Percentiles rank a stretch among this genome's conserved stretches.
phyloP scores from a whole-genome alignment of 164 flowering plant species.

The Echeveria elegans region DNA sequence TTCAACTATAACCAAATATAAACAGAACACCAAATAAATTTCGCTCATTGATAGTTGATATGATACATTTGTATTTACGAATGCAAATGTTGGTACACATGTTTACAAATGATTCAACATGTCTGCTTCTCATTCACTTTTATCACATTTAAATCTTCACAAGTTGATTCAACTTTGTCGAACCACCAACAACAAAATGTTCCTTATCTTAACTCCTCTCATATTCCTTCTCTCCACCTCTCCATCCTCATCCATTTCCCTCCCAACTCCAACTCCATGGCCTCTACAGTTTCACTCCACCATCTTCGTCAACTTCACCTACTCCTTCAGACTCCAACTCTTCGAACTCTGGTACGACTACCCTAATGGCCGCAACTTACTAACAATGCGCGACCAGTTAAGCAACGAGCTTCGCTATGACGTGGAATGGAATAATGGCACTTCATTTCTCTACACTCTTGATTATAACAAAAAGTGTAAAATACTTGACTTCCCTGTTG shows the following conservation, averaged over 20 bases:
- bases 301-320: slow-evolving; percentile 35
- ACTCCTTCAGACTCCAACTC: slow-evolving; percentile 22
- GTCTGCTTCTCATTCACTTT: too few species aligned
- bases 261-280: slow-evolving; percentile 17
- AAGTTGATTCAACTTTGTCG: too few species aligned
- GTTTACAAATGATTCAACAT: too few species aligned
- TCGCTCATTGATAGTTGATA: too few species aligned
- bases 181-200: background rate
- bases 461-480: slow-evolving; percentile 21
- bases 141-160: too few species aligned
- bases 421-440: slow-evolving; percentile 54
- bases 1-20: too few species aligned
- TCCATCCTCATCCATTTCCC: background rate
- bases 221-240: background rate
- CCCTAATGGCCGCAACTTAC: slow-evolving; percentile 55
- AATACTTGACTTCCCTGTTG: slow-evolving; percentile 33
- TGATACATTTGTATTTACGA: too few species aligned
- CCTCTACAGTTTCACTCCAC: slow-evolving; percentile 53
- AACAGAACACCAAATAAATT: too few species aligned
- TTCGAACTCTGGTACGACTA: slow-evolving; percentile 64
- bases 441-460: slow-evolving; percentile 39
- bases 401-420: slow-evolving; percentile 33
- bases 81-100: too few species aligned
- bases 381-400: slow-evolving; percentile 41
- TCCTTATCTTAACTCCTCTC: background rate